phyloP scores from a whole-genome alignment of 208 protist species.

The Vickermania ingenoplastis region DNA sequence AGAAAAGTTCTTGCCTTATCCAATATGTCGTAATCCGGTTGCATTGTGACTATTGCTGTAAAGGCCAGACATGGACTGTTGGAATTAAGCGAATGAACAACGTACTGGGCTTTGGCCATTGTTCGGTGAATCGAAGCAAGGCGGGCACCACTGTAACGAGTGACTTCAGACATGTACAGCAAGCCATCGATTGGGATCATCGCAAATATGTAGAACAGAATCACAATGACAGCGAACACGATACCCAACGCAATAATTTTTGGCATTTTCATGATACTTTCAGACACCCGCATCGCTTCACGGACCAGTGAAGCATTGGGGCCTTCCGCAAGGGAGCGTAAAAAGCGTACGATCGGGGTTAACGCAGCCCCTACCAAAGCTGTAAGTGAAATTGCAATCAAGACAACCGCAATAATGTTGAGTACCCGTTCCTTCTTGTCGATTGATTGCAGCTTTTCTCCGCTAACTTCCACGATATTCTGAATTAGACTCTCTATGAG shows the following conservation, averaged over 20 bases:
- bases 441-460: not conserved
- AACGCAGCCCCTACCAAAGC: slow-evolving; percentile 3
- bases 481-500: not conserved
- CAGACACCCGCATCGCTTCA: slow-evolving; percentile 2
- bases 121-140: slow-evolving; percentile 1
- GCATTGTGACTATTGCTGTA: slow-evolving; percentile 3
- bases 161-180: not conserved
- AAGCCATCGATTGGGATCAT: not conserved
- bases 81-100: not conserved
- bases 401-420: not conserved
- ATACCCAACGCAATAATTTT: slow-evolving; percentile 4
- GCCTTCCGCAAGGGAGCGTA: slow-evolving; percentile 4
- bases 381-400: not conserved
- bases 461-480: not conserved
- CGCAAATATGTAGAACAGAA: slow-evolving; percentile 3
- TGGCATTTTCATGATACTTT: not conserved
- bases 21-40: not conserved
- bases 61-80: slow-evolving; percentile 1
- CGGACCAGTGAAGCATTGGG: slow-evolving; percentile 2
- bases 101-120: slow-evolving; percentile 2
- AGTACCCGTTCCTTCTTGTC: slow-evolving; percentile 3
- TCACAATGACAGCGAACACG: not conserved
- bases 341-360: not conserved
- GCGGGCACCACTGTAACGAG: not conserved
- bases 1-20: slow-evolving; percentile 1